Percentiles rank a stretch among this genome's conserved stretches.
phyloP scores from a whole-genome alignment of 352 stramenopile genomes.

The Phytophthora colocasiae region DNA sequence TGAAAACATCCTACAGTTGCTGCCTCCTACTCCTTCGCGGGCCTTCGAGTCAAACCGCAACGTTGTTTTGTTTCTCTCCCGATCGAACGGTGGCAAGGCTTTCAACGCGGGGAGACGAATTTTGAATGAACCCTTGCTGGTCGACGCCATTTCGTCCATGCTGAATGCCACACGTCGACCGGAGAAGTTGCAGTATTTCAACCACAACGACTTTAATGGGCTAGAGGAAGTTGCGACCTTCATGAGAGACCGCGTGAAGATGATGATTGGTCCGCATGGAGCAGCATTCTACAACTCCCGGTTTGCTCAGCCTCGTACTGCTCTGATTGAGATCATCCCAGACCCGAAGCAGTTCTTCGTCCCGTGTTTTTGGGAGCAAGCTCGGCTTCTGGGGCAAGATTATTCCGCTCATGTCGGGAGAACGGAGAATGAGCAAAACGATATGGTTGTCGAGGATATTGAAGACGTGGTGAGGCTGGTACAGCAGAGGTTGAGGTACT shows the following conservation, averaged over 20 bases:
- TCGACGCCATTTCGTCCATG: constrained; percentile 27
- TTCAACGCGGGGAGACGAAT: constrained; percentile 32
- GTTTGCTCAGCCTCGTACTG: constrained; percentile 32
- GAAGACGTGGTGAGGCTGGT: constrained; percentile 25
- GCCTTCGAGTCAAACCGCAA: constrained; percentile 20
- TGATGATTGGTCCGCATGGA: constrained; percentile 40
- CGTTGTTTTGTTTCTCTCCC: constrained; percentile 33
- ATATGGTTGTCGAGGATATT: constrained; percentile 37
- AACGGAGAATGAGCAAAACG: constrained; percentile 12
- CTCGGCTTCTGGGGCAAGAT: constrained; percentile 34
- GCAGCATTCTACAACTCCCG: constrained; percentile 40
- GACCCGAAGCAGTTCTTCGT: constrained; percentile 31
- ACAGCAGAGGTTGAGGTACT: constrained; percentile 18
- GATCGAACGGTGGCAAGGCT: constrained; percentile 30
- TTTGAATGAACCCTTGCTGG: constrained; percentile 29
- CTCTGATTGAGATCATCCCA: constrained; percentile 37
- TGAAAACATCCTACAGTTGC: constrained; percentile 30
- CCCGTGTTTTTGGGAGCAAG: constrained; percentile 41
- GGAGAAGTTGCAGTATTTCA: constrained; percentile 38
- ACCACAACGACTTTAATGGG: constrained; percentile 30
- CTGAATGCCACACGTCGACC: constrained; percentile 12
- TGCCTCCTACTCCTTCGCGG: constrained; percentile 6
- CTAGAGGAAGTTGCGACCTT: constrained; percentile 30
- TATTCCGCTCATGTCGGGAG: constrained; percentile 33
- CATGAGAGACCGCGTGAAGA: constrained; percentile 37